Percentiles rank a stretch among this genome's conserved stretches.
Evolutionary conservation across 2,329 filamentous ascomycete genomes (phyloP).

Genomic region (Huntiella bhutanensis): DNA sequence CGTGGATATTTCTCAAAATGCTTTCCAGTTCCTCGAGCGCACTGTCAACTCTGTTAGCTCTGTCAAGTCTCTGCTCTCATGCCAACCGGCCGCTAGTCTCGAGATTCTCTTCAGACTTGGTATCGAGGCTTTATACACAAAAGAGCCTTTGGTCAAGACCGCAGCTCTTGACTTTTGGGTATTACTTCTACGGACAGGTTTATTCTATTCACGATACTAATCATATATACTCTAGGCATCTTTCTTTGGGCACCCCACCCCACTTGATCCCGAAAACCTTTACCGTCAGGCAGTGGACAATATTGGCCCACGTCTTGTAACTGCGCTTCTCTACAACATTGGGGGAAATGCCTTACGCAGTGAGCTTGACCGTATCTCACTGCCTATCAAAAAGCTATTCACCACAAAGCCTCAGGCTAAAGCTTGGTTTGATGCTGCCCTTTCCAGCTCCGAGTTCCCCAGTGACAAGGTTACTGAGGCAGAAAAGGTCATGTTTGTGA

Average conservation of each 20-base stretch:
- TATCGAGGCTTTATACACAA: slow-evolving; percentile 48
- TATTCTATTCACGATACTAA: neutral
- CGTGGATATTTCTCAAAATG: slow-evolving; percentile 52
- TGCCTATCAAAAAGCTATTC: slow-evolving; percentile 52
- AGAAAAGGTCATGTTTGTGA: slow-evolving; percentile 45
- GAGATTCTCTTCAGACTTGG: slow-evolving; percentile 55
- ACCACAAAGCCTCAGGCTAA: slow-evolving; percentile 35
- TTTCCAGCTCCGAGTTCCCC: slow-evolving; percentile 36
- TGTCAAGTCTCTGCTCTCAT: slow-evolving; percentile 23
- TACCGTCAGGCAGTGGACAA: slow-evolving; percentile 33
- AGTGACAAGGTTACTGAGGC: slow-evolving; percentile 36
- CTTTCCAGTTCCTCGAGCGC: slow-evolving; percentile 51
- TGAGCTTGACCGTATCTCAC: slow-evolving; percentile 51
- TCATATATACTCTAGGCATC: slow-evolving; percentile 23
- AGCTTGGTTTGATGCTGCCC: slow-evolving; percentile 42
- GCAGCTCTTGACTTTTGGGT: slow-evolving; percentile 63
- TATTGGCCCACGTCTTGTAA: slow-evolving; percentile 41
- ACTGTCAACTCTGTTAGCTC: slow-evolving; percentile 45
- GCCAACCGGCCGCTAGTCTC: slow-evolving; percentile 33
- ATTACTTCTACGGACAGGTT: slow-evolving; percentile 14
- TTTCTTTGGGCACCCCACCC: slow-evolving; percentile 27
- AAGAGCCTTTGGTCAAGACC: slow-evolving; percentile 57
- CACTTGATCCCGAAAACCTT: slow-evolving; percentile 25
- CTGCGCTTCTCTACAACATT: slow-evolving; percentile 43
- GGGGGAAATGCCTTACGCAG: slow-evolving; percentile 50